Base-by-base conservation (phyloP, 352 stramenopile genomes). In the Phytophthora syringae region DNA sequence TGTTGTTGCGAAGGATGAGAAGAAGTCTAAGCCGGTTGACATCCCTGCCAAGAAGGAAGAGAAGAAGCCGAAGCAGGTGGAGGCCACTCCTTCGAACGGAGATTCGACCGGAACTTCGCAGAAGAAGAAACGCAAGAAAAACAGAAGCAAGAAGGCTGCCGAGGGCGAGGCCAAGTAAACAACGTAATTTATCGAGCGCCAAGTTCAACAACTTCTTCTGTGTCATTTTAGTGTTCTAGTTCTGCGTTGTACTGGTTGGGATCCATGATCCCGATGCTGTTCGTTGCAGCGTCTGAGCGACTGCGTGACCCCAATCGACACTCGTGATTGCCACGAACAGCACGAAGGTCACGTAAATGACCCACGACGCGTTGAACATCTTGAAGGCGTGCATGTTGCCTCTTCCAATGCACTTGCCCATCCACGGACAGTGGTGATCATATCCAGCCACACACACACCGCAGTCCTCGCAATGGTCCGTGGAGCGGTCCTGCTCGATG, bases 361-460 rank as follows among this genome's bases (percentile, higher is more conserved):
- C 73, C 86, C 86, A 94, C 36, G 71, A 72, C 40, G 84, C 36
- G 62, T 94, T 94, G 72, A 98, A 98, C 52, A 89, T 79, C 55
- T 97, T 79, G 75, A 98, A 98, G 34, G 84, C 83, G 51, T 80
- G 80, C 68, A 97, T 91, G 79, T 98, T 98, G 54, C 79, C 87
- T 64, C 88, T 85, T 16, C 92, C 94, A 66, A 98, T 98, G 67
- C 91, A 98, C 50, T 97, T 98, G 47, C 93, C 91, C 88, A 97
- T 97, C 90, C 92, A 98, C 30, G 94, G 92, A 75, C 93, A 98
- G 64, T 98, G 92, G 77, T 98, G 95, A 43, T 94, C 82, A 47
- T 89, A 88, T 6, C 82, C 84, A 67, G 86, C 89, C 25, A 98
- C 84, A 63, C 95, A 98, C 37, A 98, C 89, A 60, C 95, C 91